Evolutionary conservation across 495 filamentous ascomycete species (phyloP).

Genomic region (Penicillium subrubescens): DNA sequence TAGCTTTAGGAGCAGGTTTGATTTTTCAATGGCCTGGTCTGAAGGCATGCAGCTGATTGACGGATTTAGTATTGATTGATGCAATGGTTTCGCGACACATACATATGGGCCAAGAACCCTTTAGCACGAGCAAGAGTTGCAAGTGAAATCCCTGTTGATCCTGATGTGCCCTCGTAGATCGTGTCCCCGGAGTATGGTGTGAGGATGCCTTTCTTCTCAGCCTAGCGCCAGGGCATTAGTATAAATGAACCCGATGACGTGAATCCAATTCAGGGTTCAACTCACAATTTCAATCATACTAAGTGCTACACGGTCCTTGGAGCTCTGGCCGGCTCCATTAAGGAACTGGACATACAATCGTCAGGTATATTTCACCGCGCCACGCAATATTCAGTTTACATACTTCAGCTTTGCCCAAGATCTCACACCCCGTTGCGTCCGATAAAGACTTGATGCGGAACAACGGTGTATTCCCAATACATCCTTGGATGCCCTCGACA

Average conservation of each 20-base stretch:
- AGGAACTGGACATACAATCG: conserved; percentile 56
- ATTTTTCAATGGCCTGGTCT: conserved; percentile 89
- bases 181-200: conserved; percentile 82
- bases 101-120: conserved; percentile 92
- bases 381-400: background rate
- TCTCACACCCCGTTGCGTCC: conserved; percentile 88
- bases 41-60: conserved; percentile 80
- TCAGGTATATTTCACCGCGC: conserved; percentile 3
- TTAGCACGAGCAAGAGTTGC: conserved; percentile 84
- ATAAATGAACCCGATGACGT: background rate
- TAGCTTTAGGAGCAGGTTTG: conserved; percentile 81
- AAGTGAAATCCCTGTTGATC: conserved; percentile 90
- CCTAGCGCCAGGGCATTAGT: conserved; percentile 39
- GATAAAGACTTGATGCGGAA: conserved; percentile 86
- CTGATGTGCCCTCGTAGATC: conserved; percentile 97
- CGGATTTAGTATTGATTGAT: conserved; percentile 8
- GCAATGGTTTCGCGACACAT: conserved; percentile 18
- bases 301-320: conserved; percentile 93
- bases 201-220: conserved; percentile 77
- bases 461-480: conserved; percentile 92
- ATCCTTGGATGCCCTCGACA: conserved; percentile 80
- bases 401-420: conserved; percentile 91
- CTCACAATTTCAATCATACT: conserved; percentile 77
- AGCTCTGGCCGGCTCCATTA: conserved; percentile 92
- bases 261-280: background rate